Evolutionary conservation across 768 basidiomycete genomes (phyloP), one percentile per base, ranked within the genome.

Genomic region (Kockovaella imperatae): DNA sequence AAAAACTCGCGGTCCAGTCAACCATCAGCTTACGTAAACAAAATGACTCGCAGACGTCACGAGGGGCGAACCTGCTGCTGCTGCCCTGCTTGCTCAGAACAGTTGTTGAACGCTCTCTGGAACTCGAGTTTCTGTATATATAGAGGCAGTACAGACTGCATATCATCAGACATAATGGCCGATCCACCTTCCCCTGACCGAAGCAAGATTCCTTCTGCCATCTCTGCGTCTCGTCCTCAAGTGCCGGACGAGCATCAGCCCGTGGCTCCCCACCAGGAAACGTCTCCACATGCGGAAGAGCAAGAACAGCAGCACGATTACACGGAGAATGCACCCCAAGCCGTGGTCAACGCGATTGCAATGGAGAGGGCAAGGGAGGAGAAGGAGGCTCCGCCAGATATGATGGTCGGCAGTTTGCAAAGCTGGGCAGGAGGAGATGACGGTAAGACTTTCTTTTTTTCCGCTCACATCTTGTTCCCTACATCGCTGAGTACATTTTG

Each of bases 291-390:
- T 15, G 44, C 36, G 18, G 45, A 44, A 23, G 24, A 5, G 15
- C 31, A 29, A 15, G 41, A 38, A n/a, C 53, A 53, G 2, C 40
- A 43, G 7, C 50, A 64, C 41, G 66, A 62, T 32, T 64, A 62
- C 53, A 65, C 53, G 32, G 62, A 58, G 60, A 63, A 57, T 46
- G 62, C 59, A 21, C 61, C 51, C 21, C 58, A 60, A 32, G 59
- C 52, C 11, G 55, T 54, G 39, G 54, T 61, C 5, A 55, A 57
- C 45, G 52, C 52, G 34, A 67, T 56, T 24, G 56, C 52, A 20
- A 59, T 56, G 8, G 54, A 59, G 53, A 50, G 54, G 35, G 55
- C 55, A 36, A 47, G 56, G 45, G 61, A 68, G 47, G 54, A 60
- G 4, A 63, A 61, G 21, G 67, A 67, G 32, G 63, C 49, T 15